phyloP scores from a whole-genome alignment of 2,329 filamentous ascomycete species.

The Diaporthe caulivora region DNA sequence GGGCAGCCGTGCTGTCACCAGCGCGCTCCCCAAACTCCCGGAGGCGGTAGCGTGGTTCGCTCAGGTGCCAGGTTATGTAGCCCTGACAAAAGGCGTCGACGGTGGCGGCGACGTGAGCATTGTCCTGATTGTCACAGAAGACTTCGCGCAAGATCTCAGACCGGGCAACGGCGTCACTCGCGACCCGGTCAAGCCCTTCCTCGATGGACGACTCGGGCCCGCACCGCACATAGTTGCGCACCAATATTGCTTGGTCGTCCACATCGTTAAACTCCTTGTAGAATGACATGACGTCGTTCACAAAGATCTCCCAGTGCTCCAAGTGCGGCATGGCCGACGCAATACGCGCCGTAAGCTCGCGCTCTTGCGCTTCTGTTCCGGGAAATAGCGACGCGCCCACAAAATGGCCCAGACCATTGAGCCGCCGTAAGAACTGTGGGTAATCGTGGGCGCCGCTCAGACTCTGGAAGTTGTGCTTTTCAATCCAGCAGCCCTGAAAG shows the following conservation, averaged over 20 bases:
- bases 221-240: not conserved
- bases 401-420: not conserved
- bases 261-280: not conserved
- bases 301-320: not conserved
- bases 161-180: not conserved
- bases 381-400: not conserved
- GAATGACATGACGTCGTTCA: not conserved
- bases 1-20: not conserved
- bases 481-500: slow-evolving; percentile 8
- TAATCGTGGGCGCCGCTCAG: not conserved
- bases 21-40: not conserved
- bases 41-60: not conserved
- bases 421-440: not conserved
- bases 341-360: not conserved
- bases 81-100: slow-evolving; percentile 1
- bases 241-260: not conserved
- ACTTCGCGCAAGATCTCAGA: not conserved
- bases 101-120: not conserved
- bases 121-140: not conserved
- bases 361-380: not conserved
- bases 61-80: slow-evolving; percentile 8
- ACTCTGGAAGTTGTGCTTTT: not conserved
- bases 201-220: not conserved
- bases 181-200: not conserved
- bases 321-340: not conserved